Percentiles rank a stretch among this genome's conserved stretches.
These are phyloP conservation scores for Auricularia heimuer DNA, from an alignment of 768 basidiomycete genomes.

Conservation along the genomic window DNA sequence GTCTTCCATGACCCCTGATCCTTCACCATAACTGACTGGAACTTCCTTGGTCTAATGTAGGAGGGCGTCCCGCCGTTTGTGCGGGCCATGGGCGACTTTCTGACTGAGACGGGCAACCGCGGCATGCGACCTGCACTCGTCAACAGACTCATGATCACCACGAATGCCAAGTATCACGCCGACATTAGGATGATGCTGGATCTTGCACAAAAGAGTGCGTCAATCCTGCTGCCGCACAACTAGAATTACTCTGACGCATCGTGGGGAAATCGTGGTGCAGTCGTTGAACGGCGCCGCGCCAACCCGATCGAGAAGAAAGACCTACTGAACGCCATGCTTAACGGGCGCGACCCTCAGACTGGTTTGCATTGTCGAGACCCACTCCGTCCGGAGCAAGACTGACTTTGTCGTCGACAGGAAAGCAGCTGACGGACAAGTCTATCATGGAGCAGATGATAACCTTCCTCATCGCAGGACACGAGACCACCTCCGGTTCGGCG, in stretches of 20 bases:
- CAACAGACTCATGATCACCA: slow-evolving; percentile 25
- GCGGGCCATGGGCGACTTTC: slow-evolving; percentile 32
- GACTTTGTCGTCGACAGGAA: slow-evolving; percentile 14
- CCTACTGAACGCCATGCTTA: slow-evolving; percentile 36
- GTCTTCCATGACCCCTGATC: no score
- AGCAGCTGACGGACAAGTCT: slow-evolving; percentile 28
- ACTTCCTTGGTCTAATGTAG: slow-evolving; percentile 10
- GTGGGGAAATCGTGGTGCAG: slow-evolving; percentile 13
- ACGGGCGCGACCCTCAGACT: slow-evolving; percentile 35
- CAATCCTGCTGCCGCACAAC: not conserved
- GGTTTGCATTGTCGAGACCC: not conserved
- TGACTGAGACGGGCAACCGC: slow-evolving; percentile 28
- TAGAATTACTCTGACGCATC: not conserved
- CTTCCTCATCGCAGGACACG: slow-evolving; percentile 35
- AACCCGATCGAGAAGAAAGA: slow-evolving; percentile 33
- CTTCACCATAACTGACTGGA: no score
- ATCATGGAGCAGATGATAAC: slow-evolving; percentile 39
- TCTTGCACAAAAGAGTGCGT: slow-evolving; percentile 32
- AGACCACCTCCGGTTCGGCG: slow-evolving; percentile 24
- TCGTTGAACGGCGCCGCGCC: slow-evolving; percentile 29
- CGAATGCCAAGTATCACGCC: slow-evolving; percentile 29
- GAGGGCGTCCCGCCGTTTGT: slow-evolving; percentile 30
- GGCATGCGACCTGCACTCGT: slow-evolving; percentile 27
- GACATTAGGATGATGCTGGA: slow-evolving; percentile 34
- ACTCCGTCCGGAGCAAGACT: not conserved